Conservation (phyloP, 495 filamentous ascomycete species). For the Aspergillus saccharolyticus region DNA sequence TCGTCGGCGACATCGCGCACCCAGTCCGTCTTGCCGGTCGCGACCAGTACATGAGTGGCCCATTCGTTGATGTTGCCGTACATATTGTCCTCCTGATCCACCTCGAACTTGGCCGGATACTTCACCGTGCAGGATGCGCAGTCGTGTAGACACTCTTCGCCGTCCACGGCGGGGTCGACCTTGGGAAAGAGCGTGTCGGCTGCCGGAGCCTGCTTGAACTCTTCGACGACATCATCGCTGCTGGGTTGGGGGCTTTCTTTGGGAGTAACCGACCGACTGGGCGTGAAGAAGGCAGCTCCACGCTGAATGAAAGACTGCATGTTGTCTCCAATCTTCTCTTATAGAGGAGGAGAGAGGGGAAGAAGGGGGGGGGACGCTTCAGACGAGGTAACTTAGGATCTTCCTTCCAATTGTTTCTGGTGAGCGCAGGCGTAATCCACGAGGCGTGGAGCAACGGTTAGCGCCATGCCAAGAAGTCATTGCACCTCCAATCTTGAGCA, state of each 20-base stretch:
- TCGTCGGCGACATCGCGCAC: conserved; percentile 85
- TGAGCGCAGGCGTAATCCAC: too few relatives aligned
- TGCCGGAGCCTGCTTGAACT: conserved; percentile 37
- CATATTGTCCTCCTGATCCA: conserved; percentile 72
- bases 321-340: conserved; percentile 6
- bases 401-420: too few relatives aligned
- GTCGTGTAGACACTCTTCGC: conserved; percentile 84
- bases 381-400: too few relatives aligned
- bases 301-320: conserved; percentile 38
- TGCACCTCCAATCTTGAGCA: not conserved
- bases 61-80: conserved; percentile 88
- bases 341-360: not conserved
- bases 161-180: conserved; percentile 68
- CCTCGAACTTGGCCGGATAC: conserved; percentile 68
- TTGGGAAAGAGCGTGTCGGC: conserved; percentile 39
- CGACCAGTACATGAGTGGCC: conserved; percentile 84
- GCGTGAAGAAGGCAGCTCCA: conserved; percentile 33
- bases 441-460: too few relatives aligned
- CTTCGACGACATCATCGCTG: conserved; percentile 19
- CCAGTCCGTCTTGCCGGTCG: conserved; percentile 95
- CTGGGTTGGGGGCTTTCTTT: conserved; percentile 17
- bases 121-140: conserved; percentile 76
- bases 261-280: conserved; percentile 23
- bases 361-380: too few relatives aligned
- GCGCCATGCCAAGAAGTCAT: conserved; percentile 2